Conservation (phyloP, 345 rosid species). For the Lagerstroemia speciosa region DNA sequence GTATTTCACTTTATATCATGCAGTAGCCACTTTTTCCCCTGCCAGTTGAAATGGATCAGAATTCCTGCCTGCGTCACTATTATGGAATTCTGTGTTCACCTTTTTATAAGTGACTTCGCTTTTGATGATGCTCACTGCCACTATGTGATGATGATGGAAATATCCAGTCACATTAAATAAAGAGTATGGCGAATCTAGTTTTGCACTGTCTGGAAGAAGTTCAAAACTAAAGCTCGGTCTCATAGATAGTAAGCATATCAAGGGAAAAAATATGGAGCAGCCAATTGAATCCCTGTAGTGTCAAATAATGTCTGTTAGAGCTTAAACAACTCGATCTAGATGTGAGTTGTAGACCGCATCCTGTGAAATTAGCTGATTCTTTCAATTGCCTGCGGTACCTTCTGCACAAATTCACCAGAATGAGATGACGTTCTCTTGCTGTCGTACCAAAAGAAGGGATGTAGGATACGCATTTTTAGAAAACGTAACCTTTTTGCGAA, state of each 20-base stretch:
- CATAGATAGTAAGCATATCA: background rate
- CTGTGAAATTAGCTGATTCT: background rate
- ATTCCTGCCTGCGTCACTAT: constrained; percentile 3
- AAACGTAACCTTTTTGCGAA: background rate
- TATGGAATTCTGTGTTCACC: background rate
- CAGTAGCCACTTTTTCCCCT: constrained; percentile 8
- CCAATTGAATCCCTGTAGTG: too few relatives aligned
- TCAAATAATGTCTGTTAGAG: background rate
- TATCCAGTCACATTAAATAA: background rate
- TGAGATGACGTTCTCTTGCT: background rate
- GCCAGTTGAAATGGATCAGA: background rate
- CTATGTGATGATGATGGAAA: background rate
- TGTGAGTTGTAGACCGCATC: background rate
- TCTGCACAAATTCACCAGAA: background rate
- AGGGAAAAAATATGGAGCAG: too few relatives aligned
- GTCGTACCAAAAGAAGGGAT: background rate
- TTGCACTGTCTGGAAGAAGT: background rate
- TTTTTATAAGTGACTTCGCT: background rate
- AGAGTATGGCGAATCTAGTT: background rate
- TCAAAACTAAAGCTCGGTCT: background rate
- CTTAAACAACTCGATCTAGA: background rate
- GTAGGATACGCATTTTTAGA: background rate
- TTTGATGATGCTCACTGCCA: background rate
- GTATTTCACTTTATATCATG: constrained; percentile 4
- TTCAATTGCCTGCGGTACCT: background rate